Evolutionary conservation across 2,329 filamentous ascomycete genomes (phyloP), one percentile per base, ranked within the genome.

Genomic region (Monilinia fructicola): DNA sequence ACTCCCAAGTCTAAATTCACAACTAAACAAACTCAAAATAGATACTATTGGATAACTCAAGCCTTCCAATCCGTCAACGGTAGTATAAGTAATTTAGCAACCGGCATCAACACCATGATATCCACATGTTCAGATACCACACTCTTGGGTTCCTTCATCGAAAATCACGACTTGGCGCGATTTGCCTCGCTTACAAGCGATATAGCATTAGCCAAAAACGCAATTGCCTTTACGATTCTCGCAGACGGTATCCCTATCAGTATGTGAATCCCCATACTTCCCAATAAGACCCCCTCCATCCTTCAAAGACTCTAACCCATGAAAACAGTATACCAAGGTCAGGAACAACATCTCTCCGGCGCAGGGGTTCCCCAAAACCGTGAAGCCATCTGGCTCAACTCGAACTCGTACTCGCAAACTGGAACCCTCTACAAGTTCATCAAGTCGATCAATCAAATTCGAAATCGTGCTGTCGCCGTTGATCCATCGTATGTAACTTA

Each of bases 271-370:
- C 16, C 21, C 40, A 23, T 46, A 12, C 38, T 46, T 38, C 9
- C 12, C 6, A 54, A 42, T 10, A 48, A 48, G 11, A 48, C 46
- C 21, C 21, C 14, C 4, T 21, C 7, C 11, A 31, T n/a, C 23
- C 54, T 21, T 35, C 31, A 35, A 35, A 35, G 9, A 35, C 31
- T 35, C 31, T 35, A 35, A 35, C 31, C 6, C 4, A 35, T 35
- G 4, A 35, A 35, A 35, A 35, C 4, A 74, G 73, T 84, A 54
- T 85, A 85, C 70, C 76, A 83, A 67, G 83, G 83, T 21, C 81
- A 84, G 74, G 83, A 85, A 74, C 83, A 85, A 68, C 80, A 82
- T 70, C 81, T 79, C 71, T 71, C 75, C 16, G 80, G 80, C 21
- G 68, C 66, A 5, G 69, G 35, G 12, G 79, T 78, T 28, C 80